Evolutionary conservation across 345 rosid genomes (phyloP), one percentile per base, ranked within the genome.

Genomic region (Heritiera littoralis): DNA sequence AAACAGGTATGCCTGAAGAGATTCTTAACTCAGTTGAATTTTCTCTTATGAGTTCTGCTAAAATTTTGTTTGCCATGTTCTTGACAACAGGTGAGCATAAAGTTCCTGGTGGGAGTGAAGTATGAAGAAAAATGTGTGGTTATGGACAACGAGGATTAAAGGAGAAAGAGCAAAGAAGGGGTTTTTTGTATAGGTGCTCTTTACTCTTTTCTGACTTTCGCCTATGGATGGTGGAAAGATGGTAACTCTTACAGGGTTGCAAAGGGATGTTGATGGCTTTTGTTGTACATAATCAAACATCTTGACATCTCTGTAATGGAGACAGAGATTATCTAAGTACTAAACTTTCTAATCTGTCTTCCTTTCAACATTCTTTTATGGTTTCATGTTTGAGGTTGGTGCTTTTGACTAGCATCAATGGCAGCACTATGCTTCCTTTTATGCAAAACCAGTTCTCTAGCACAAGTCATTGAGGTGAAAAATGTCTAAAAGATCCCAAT

Each of bases 61-160:
- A 48, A 58, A 15, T 54, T 35, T 5, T 46, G 70, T 13, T 69
- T 9, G 45, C 45, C 40, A 35, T 12, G 3, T 40, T 23, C 9
- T 60, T 68, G 1, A 2, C 59, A 72, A 72, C 90, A 91, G 97
- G 87, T 87, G 1, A 86, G 90, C 80, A 87, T 90, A 76, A 86
- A 86, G 86, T 92, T 91, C 85, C 77, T 93, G 86, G 97, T 93
- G 74, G 91, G 83, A 74, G 92, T 89, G 74, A 92, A 87, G 87
- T 93, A 88, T 23, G 97, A 90, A 73, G 93, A 91, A 80, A 86
- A 79, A 67, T 87, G 77, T 71, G 86, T 69, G 58, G 83, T 58
- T 68, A 77, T 81, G 79, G 89, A 81, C 12, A 54, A 79, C 0
- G 84, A 79, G 28, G 87, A 88, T 10, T 81, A 61, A 63, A n/a